Conservation (phyloP, 345 rosid species). For the Sisymbrium altissimum region DNA sequence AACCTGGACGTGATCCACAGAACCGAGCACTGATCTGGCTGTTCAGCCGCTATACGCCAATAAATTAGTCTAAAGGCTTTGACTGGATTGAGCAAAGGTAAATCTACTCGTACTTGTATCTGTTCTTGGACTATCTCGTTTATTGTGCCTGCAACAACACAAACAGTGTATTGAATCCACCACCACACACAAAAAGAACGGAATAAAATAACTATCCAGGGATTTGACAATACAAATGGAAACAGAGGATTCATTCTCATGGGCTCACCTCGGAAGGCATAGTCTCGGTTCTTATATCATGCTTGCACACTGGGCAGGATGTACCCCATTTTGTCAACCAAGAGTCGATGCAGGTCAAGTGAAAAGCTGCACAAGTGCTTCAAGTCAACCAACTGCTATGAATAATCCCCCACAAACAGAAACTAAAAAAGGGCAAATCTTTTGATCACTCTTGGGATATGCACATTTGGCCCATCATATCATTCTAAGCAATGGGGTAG, state of each 20-base stretch:
- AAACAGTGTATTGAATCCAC: neutral
- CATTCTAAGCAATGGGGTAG: neutral
- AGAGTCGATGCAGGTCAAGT: conserved; percentile 57
- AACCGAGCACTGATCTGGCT: conserved; percentile 7
- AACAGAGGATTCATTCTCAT: neutral
- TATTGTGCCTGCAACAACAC: conserved; percentile 25
- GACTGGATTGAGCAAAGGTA: conserved; percentile 19
- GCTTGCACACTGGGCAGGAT: conserved; percentile 82
- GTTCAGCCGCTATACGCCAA: conserved; percentile 1
- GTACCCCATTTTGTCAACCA: conserved; percentile 83
- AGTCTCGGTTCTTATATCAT: conserved; percentile 46
- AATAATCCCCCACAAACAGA: neutral
- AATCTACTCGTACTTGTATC: conserved; percentile 22
- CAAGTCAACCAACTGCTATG: conserved; percentile 23
- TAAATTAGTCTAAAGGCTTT: conserved; percentile 17
- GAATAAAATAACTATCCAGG: neutral
- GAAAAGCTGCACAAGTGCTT: conserved; percentile 54
- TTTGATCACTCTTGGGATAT: neutral
- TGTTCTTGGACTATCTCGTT: conserved; percentile 7
- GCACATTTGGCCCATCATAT: neutral
- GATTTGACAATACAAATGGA: neutral
- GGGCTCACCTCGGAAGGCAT: conserved; percentile 45
- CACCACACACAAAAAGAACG: neutral
- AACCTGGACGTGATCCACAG: conserved; percentile 11
- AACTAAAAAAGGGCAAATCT: neutral